Percentiles rank a stretch among this genome's conserved stretches.
Evolutionary conservation across 1,284 basidiomycete genomes (phyloP).

Genomic region (Austroboletus niveus): DNA sequence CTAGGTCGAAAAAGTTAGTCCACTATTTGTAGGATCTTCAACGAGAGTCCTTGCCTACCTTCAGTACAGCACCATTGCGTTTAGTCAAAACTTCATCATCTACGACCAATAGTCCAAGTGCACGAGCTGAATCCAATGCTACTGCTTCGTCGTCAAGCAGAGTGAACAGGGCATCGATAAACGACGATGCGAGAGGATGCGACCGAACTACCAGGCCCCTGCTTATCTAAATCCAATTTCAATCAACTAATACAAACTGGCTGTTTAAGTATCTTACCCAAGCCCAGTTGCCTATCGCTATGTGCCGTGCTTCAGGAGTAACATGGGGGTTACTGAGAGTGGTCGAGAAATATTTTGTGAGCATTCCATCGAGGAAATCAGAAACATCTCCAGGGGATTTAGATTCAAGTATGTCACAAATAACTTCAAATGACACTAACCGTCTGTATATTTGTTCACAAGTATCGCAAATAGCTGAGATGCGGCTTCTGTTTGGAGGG

Average conservation of each 20-base stretch:
- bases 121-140: constrained; percentile 69
- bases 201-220: constrained; percentile 79
- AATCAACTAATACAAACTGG: constrained; percentile 12
- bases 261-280: constrained; percentile 50
- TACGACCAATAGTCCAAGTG: constrained; percentile 65
- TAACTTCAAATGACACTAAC: constrained; percentile 35
- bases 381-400: constrained; percentile 40
- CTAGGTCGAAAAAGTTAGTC: constrained; percentile 39
- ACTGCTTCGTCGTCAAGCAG: constrained; percentile 63
- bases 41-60: constrained; percentile 44
- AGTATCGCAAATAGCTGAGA: constrained; percentile 65
- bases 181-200: constrained; percentile 55
- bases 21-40: background rate
- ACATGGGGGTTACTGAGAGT: constrained; percentile 38
- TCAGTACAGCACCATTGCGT: constrained; percentile 71
- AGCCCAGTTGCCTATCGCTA: constrained; percentile 62
- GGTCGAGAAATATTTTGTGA: constrained; percentile 47
- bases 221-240: constrained; percentile 50
- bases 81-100: constrained; percentile 69
- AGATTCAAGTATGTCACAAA: background rate
- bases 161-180: constrained; percentile 66
- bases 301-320: constrained; percentile 43
- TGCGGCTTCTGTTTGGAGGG: constrained; percentile 57
- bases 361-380: constrained; percentile 43
- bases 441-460: constrained; percentile 73